Base-by-base conservation (phyloP, 1,139 yeast genomes). In the Trichomonascaceae sp. region DNA sequence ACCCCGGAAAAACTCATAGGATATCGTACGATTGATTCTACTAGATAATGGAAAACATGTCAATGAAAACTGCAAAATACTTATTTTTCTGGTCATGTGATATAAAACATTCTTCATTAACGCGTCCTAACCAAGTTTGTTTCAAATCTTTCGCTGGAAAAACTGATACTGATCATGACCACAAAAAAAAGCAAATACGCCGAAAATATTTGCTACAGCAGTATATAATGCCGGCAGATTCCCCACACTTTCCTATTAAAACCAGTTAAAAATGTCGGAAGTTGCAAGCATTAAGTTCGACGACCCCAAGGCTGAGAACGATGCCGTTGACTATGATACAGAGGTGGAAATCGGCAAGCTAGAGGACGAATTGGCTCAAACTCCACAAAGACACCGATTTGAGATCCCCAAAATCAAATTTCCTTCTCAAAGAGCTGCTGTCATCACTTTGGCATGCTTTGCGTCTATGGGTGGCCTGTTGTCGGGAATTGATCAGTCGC, bases 401-500 rank as follows among this genome's bases (percentile, higher is more conserved):
- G 52, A 52, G 13, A 20, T 55, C 27, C 57, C 57, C 1, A 55
- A 58, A 46, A 22, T 55, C 44, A 55, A 57, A 49, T 80, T 80
- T 64, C 61, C 74, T 52, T 70, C 76, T 59, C 77, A 76, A 56
- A 67, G 63, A 36, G 64, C 74, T 59, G 78, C 80, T 78, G 78
- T 77, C 20, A 66, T 67, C 57, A 68, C 79, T 58, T 65, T 80
- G 55, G 84, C 82, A 18, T 65, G 63, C 12, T 79, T 80, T 61
- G 82, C 84, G 12, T 77, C 84, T 3, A 75, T 79, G 57, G 85
- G 84, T 24, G 86, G 86, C 50, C 65, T 81, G 54, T 74, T 82
- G 51, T 79, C 84, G 13, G 85, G 85, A 56, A 78, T 61, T 70
- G 80, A 52, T 81, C 83, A 73, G 75, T 80, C 70, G 77, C 70